phyloP scores from a whole-genome alignment of 2,329 filamentous ascomycete genomes.

The Hawksworthiomyces lignivorus region DNA sequence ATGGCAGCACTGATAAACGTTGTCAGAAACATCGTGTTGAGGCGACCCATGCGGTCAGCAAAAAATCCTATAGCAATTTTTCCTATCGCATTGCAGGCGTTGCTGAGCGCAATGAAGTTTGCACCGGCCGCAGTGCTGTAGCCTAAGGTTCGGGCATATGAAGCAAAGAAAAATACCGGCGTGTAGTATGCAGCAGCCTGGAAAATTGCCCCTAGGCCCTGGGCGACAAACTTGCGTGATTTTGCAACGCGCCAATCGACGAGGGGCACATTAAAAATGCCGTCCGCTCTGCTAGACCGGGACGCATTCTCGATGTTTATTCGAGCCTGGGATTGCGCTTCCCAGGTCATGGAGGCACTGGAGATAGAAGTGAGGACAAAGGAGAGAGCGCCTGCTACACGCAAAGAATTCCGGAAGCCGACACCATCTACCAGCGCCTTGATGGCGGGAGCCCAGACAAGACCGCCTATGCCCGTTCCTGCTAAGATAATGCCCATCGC shows the following conservation, averaged over 20 bases:
- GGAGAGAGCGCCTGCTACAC: slow-evolving; percentile 17
- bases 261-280: neutral
- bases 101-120: slow-evolving; percentile 14
- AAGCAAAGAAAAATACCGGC: slow-evolving; percentile 7
- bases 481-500: slow-evolving; percentile 31
- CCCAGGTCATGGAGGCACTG: slow-evolving; percentile 13
- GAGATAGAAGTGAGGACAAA: slow-evolving; percentile 22
- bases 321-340: neutral
- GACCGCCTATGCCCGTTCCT: slow-evolving; percentile 30
- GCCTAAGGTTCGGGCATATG: slow-evolving; percentile 4
- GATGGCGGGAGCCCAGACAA: slow-evolving; percentile 23
- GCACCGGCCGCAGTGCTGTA: neutral
- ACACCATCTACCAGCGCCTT: slow-evolving; percentile 14
- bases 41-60: slow-evolving; percentile 29
- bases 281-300: too few relatives aligned
- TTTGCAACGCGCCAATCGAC: neutral
- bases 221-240: slow-evolving; percentile 1
- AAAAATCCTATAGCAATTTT: slow-evolving; percentile 29
- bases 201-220: slow-evolving; percentile 1
- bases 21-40: slow-evolving; percentile 29
- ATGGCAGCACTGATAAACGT: slow-evolving; percentile 12
- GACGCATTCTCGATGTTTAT: too few relatives aligned
- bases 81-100: slow-evolving; percentile 30
- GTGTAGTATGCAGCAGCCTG: slow-evolving; percentile 7
- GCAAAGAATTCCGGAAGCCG: slow-evolving; percentile 29